Evolutionary conservation across 331 rosid genomes (phyloP).

Genomic region (Acacia concinna): DNA sequence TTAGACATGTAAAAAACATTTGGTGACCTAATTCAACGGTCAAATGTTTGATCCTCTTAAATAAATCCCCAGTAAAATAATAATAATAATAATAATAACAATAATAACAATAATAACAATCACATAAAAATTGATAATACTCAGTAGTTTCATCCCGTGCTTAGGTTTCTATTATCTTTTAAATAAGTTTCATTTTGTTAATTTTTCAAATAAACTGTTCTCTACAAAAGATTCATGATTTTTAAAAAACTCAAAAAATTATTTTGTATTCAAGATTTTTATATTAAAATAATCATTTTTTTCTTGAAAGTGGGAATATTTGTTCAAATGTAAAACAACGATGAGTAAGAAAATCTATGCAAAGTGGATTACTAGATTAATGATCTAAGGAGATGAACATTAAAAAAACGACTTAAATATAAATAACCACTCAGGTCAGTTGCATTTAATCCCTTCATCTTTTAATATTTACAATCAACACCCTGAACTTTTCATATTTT

Average conservation of each 20-base stretch:
- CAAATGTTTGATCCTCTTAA: not conserved
- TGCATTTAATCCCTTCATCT: too few species aligned
- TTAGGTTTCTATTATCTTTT: not conserved
- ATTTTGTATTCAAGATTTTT: not conserved
- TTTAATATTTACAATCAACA: too few species aligned
- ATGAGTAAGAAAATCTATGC: not conserved
- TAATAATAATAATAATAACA: too few species aligned
- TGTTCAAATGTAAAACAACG: not conserved
- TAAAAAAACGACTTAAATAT: too few species aligned
- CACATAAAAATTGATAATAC: not conserved
- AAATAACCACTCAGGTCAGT: too few species aligned
- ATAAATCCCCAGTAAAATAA: not conserved
- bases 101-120: too few species aligned
- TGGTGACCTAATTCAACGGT: not conserved
- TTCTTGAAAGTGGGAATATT: not conserved
- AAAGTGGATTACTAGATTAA: not conserved
- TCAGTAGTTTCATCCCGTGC: not conserved
- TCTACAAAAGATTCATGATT: too few species aligned
- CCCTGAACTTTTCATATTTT: too few species aligned
- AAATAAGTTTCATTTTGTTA: not conserved
- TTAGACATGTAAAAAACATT: not conserved
- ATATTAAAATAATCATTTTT: not conserved
- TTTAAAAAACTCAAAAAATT: not conserved
- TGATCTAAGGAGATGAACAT: not conserved
- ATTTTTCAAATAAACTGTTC: not conserved